phyloP scores from a whole-genome alignment of 208 protist species.

The Balamuthia mandrillaris region DNA sequence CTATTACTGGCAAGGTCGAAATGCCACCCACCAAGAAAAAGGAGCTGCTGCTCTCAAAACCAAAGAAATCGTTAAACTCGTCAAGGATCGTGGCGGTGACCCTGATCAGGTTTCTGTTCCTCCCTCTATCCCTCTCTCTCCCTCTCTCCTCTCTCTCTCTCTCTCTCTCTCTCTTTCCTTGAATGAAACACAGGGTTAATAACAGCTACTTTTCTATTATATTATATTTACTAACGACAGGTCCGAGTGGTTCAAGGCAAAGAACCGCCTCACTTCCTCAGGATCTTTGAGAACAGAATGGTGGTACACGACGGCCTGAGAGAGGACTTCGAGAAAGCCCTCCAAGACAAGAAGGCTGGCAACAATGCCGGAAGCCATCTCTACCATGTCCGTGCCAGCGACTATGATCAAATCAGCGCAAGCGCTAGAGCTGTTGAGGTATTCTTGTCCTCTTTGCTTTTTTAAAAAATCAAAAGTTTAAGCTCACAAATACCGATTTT shows the following conservation, averaged over 20 bases:
- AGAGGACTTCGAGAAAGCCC: not conserved
- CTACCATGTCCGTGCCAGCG: not conserved
- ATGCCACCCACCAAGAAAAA: slow-evolving; percentile 23
- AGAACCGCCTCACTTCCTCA: slow-evolving; percentile 42
- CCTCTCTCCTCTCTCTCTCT: no score
- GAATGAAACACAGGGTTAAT: no score
- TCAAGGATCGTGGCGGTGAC: slow-evolving; percentile 29
- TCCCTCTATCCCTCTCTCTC: no score
- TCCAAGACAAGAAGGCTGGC: not conserved
- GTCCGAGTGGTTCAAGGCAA: slow-evolving; percentile 47
- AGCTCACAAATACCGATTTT: not conserved
- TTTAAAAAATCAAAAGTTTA: no score
- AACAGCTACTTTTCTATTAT: no score
- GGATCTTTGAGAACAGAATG: slow-evolving; percentile 30
- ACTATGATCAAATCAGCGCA: not conserved
- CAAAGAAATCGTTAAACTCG: slow-evolving; percentile 30
- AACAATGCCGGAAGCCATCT: not conserved
- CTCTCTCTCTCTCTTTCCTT: no score
- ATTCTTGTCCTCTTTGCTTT: no score
- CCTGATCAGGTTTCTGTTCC: no score
- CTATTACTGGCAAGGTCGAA: slow-evolving; percentile 52
- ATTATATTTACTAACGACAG: no score
- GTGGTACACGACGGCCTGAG: slow-evolving; percentile 9
- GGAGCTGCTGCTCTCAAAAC: slow-evolving; percentile 28
- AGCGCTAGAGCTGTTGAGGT: slow-evolving; percentile 1